Percentiles rank a stretch among this genome's conserved stretches.
Conservation (phyloP, 2,329 filamentous ascomycete genomes). For the Lasiodiplodia hormozganensis region DNA sequence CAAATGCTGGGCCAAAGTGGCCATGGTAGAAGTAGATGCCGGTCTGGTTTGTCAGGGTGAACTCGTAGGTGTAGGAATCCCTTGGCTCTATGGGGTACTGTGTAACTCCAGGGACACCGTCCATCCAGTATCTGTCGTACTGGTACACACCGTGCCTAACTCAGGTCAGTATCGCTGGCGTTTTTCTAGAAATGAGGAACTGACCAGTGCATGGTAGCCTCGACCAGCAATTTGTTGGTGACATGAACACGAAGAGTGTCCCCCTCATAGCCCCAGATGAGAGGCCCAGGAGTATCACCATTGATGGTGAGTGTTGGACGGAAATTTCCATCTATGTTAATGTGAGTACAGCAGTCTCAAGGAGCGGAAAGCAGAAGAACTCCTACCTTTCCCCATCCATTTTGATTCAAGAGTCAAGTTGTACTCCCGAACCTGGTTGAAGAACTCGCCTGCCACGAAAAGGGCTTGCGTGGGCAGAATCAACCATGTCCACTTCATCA, state of each 20-base stretch:
- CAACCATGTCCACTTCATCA: slow-evolving; percentile 1
- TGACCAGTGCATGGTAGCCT: slow-evolving; percentile 60
- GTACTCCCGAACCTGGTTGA: slow-evolving; percentile 9
- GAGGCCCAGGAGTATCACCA: background rate
- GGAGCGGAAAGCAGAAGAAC: too few species aligned
- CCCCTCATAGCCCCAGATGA: slow-evolving; percentile 13
- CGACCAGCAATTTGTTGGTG: slow-evolving; percentile 55
- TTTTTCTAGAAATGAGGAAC: slow-evolving; percentile 34
- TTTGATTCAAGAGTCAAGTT: slow-evolving; percentile 1
- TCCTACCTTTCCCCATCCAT: slow-evolving; percentile 1
- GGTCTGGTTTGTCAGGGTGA: slow-evolving; percentile 59
- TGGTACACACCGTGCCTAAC: slow-evolving; percentile 54
- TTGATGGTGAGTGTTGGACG: slow-evolving; percentile 13
- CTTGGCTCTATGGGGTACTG: slow-evolving; percentile 61
- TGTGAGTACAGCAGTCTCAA: background rate
- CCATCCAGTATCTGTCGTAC: slow-evolving; percentile 63
- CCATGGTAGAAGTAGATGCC: slow-evolving; percentile 70
- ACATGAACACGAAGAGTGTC: slow-evolving; percentile 38
- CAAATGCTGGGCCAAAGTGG: slow-evolving; percentile 49
- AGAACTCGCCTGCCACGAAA: background rate
- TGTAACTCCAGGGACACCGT: slow-evolving; percentile 65
- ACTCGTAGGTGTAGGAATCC: slow-evolving; percentile 59
- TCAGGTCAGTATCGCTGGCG: background rate
- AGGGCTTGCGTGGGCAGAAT: background rate
- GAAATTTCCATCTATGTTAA: background rate